A percentile compares a stretch with the other conserved stretches of the same genome.
Evolutionary conservation across 208 protist genomes (phyloP).

Genomic region (Tritrichomonas musculus): DNA sequence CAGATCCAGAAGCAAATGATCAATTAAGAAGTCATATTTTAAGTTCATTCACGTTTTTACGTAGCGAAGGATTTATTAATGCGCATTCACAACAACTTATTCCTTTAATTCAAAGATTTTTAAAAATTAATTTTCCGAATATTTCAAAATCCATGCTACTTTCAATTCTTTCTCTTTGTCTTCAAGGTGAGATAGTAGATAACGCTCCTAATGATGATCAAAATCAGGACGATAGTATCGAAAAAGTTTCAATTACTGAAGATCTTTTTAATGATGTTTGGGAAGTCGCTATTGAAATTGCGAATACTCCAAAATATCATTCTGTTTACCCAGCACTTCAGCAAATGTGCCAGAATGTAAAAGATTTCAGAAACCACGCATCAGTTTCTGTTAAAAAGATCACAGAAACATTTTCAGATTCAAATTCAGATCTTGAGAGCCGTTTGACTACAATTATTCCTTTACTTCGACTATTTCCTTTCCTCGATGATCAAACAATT

Average conservation of each 20-base stretch:
- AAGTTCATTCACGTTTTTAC: background rate
- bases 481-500: background rate
- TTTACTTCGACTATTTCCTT: background rate
- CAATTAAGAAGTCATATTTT: background rate
- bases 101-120: background rate
- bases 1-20: background rate
- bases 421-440: background rate
- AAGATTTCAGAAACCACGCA: background rate
- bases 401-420: background rate
- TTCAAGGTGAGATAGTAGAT: background rate
- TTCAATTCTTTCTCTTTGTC: background rate
- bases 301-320: background rate
- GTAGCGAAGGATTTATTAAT: background rate
- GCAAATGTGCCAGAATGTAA: background rate
- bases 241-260: too few relatives aligned
- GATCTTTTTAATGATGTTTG: background rate
- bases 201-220: too few relatives aligned
- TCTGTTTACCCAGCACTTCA: background rate
- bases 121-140: background rate
- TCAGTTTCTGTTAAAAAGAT: background rate
- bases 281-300: background rate
- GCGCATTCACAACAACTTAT: background rate
- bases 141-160: background rate
- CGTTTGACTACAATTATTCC: background rate
- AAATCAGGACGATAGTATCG: too few relatives aligned